Conservation (phyloP, 2,329 filamentous ascomycete genomes). For the Ceratocystis huliohia region DNA sequence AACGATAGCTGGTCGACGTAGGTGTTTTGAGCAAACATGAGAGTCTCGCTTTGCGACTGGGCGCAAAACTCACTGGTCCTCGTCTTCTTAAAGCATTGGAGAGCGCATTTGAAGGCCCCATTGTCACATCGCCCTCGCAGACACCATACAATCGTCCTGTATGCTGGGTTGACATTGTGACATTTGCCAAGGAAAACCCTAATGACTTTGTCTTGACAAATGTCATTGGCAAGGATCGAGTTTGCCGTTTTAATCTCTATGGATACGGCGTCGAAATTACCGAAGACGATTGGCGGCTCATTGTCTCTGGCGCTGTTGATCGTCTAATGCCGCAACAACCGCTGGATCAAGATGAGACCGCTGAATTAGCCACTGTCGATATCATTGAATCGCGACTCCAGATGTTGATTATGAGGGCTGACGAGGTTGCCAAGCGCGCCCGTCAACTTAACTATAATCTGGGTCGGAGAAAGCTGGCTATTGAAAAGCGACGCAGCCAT, state of each 20-base stretch:
- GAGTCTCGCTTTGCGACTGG: conserved; percentile 73
- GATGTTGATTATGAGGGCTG: conserved; percentile 66
- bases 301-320: conserved; percentile 70
- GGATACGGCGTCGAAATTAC: conserved; percentile 72
- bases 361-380: conserved; percentile 71
- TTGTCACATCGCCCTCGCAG: conserved; percentile 41
- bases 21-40: conserved; percentile 75
- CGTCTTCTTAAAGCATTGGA: conserved; percentile 79
- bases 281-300: conserved; percentile 77
- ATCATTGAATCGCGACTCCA: conserved; percentile 69
- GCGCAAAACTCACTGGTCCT: conserved; percentile 68
- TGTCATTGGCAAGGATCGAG: conserved; percentile 52
- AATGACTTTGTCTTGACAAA: conserved; percentile 63
- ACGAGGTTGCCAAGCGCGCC: conserved; percentile 51
- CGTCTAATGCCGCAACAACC: conserved; percentile 66
- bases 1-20: conserved; percentile 23
- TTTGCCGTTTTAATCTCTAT: conserved; percentile 72
- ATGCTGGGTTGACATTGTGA: conserved; percentile 75
- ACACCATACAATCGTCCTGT: conserved; percentile 43
- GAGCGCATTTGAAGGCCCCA: conserved; percentile 69
- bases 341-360: conserved; percentile 73
- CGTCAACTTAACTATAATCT: conserved; percentile 71
- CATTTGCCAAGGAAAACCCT: conserved; percentile 69
- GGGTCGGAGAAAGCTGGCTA: conserved; percentile 61
- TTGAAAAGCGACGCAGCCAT: conserved; percentile 47